Evolutionary conservation across 176 grass and related monocot species (phyloP).

Genomic region (maize (Zea mays)): DNA sequence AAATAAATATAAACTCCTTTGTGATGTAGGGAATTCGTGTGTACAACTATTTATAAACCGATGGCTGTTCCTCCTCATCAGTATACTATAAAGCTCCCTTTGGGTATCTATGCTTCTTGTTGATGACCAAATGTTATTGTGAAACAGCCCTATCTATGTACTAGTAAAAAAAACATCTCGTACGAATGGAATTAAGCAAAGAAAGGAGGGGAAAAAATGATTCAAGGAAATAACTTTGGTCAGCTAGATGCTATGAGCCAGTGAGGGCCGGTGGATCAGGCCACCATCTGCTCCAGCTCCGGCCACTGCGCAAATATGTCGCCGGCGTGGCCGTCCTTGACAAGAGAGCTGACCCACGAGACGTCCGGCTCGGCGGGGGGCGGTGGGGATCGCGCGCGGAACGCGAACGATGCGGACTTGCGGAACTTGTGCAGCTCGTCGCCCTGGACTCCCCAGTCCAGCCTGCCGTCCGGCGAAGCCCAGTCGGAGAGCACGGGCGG

Average conservation of each 20-base stretch:
- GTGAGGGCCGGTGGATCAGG: constrained; percentile 6
- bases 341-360: constrained; percentile 70
- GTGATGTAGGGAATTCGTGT: constrained; percentile 38
- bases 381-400: too few species aligned
- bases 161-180: constrained; percentile 43
- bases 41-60: constrained; percentile 56
- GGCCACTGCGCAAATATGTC: constrained; percentile 79
- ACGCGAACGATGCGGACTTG: too few species aligned
- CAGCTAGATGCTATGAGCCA: constrained; percentile 52
- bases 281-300: constrained; percentile 82
- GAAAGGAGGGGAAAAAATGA: constrained; percentile 61
- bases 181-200: constrained; percentile 76
- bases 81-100: constrained; percentile 71
- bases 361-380: constrained; percentile 38
- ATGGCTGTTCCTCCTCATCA: constrained; percentile 55
- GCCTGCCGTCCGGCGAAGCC: too few species aligned
- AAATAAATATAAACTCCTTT: constrained; percentile 47
- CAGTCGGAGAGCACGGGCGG: too few species aligned
- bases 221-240: constrained; percentile 94
- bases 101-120: constrained; percentile 60
- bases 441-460: too few species aligned
- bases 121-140: constrained; percentile 46
- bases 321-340: constrained; percentile 66
- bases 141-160: constrained; percentile 61
- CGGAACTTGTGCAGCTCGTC: too few species aligned